phyloP scores from a whole-genome alignment of 2,329 filamentous ascomycete species.

The Diplodia seriata region DNA sequence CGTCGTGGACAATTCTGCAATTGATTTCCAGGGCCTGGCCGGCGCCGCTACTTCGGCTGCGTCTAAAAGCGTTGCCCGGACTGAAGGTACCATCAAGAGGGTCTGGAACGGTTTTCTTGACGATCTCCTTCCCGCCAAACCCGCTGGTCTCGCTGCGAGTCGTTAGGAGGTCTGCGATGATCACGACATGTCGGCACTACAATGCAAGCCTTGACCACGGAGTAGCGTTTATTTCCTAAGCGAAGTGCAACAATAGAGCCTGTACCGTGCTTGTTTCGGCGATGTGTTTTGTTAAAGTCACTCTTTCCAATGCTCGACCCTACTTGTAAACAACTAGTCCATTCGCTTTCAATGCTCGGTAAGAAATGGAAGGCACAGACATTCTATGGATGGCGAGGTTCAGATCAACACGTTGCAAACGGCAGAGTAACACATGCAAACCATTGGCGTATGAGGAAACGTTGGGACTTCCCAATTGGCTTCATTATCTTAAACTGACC shows the following conservation, averaged over 20 bases:
- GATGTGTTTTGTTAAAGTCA: neutral
- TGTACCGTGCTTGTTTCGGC: neutral
- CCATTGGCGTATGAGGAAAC: too few species aligned
- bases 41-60: conserved; percentile 54
- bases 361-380: neutral
- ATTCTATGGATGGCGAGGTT: neutral
- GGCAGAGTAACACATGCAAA: too few species aligned
- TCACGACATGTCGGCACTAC: neutral
- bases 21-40: conserved; percentile 62
- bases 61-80: conserved; percentile 46
- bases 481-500: too few species aligned
- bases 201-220: neutral
- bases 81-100: conserved; percentile 52
- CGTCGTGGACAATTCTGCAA: conserved; percentile 51
- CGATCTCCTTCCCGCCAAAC: conserved; percentile 54
- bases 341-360: neutral
- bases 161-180: neutral
- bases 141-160: conserved; percentile 7
- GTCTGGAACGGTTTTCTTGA: conserved; percentile 59
- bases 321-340: neutral
- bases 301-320: neutral
- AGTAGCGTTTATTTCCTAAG: neutral
- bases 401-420: neutral
- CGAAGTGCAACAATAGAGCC: neutral
- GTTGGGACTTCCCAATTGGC: too few species aligned